Conservation (phyloP, 805 yeast genomes). For the Diddensiella santjacobensis region DNA sequence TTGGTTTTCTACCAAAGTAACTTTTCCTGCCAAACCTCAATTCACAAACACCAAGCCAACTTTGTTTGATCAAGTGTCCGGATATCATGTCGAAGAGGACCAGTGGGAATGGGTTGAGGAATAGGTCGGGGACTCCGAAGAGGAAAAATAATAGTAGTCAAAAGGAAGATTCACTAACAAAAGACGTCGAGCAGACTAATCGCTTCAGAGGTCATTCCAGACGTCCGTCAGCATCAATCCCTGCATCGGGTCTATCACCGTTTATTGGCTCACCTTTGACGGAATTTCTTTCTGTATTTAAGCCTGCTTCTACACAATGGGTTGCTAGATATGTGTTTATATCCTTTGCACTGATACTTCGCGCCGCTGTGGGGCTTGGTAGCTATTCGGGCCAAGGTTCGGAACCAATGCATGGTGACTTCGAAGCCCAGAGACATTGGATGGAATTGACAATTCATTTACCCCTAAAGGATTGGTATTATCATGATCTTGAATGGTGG, state of each 20-base stretch:
- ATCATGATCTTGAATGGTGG: constrained; percentile 88
- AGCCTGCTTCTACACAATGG: constrained; percentile 85
- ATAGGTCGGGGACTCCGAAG: background rate
- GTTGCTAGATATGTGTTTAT: constrained; percentile 65
- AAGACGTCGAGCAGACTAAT: background rate
- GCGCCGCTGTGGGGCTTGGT: constrained; percentile 87
- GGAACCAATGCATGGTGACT: constrained; percentile 89
- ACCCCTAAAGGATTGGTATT: constrained; percentile 80
- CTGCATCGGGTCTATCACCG: constrained; percentile 19
- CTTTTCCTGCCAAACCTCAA: too few relatives aligned
- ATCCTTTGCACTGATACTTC: constrained; percentile 62
- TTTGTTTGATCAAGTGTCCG: too few relatives aligned
- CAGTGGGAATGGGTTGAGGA: background rate
- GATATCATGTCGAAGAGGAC: background rate
- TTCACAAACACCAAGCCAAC: too few relatives aligned
- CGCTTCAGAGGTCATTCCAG: background rate
- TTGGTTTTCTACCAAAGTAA: too few relatives aligned
- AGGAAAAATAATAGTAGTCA: background rate
- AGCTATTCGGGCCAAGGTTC: constrained; percentile 69
- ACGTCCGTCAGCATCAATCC: background rate
- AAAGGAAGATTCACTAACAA: too few relatives aligned
- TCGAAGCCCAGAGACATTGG: constrained; percentile 99
- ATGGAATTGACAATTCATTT: constrained; percentile 80
- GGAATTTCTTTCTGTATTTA: constrained; percentile 74
- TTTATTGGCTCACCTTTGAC: constrained; percentile 64